Percentiles rank a stretch among this genome's conserved stretches.
These are phyloP conservation scores for Trypethelium eluteriae DNA, from an alignment of 495 filamentous ascomycete genomes.

Conservation along the genomic window DNA sequence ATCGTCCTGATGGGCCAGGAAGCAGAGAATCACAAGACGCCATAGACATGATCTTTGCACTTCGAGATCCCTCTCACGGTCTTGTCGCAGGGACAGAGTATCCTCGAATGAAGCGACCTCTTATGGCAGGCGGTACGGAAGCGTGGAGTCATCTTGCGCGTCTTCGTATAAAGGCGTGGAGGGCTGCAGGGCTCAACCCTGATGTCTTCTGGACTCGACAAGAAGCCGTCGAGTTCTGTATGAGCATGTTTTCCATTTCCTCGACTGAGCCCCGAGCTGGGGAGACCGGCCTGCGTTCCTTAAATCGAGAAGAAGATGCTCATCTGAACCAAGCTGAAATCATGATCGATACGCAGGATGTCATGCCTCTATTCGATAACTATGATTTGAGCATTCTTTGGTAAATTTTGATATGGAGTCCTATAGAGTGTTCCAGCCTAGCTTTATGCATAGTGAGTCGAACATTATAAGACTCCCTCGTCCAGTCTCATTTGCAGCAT, in stretches of 20 bases:
- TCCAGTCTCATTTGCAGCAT: too few relatives aligned
- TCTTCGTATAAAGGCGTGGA: background rate
- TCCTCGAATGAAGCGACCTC: background rate
- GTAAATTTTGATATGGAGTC: background rate
- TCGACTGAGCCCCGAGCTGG: background rate
- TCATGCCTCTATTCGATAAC: background rate
- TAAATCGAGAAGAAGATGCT: background rate
- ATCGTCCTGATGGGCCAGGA: background rate
- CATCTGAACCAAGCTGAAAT: background rate
- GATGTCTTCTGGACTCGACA: background rate
- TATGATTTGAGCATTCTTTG: background rate
- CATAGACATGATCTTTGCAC: background rate
- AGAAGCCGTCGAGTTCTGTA: background rate
- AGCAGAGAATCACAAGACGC: background rate
- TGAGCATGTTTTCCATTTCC: background rate
- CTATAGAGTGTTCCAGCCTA: background rate
- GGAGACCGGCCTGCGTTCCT: background rate
- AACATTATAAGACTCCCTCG: background rate
- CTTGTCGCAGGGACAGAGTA: background rate
- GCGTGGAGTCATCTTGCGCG: background rate
- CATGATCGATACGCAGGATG: background rate
- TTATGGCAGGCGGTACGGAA: background rate
- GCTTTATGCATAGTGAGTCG: background rate
- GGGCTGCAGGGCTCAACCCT: background rate
- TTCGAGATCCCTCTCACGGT: background rate